Percentiles rank a stretch among this genome's conserved stretches.
phyloP scores from a whole-genome alignment of 352 stramenopile species.

The Phytopythium helicoides region DNA sequence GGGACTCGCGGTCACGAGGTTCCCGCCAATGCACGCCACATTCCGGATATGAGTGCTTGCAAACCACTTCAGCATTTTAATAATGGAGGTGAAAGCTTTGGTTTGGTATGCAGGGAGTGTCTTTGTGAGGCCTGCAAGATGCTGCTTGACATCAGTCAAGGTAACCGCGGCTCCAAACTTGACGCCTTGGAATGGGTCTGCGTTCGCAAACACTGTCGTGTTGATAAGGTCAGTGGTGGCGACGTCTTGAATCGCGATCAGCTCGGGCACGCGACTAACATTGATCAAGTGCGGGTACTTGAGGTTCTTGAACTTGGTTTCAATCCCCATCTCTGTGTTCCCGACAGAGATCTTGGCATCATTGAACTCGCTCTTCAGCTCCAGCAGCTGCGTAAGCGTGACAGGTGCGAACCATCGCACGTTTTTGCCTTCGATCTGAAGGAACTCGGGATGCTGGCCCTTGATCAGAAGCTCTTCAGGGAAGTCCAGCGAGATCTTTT shows the following conservation, averaged over 20 bases:
- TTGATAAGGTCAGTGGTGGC: constrained; percentile 45
- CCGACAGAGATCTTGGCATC: constrained; percentile 93
- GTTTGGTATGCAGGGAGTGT: constrained; percentile 40
- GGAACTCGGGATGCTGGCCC: constrained; percentile 38
- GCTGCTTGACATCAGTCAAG: constrained; percentile 68
- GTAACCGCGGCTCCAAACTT: constrained; percentile 82
- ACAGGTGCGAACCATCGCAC: constrained; percentile 93
- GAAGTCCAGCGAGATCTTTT: constrained; percentile 29
- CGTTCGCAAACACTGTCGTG: constrained; percentile 32
- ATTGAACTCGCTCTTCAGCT: constrained; percentile 80
- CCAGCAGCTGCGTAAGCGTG: constrained; percentile 86
- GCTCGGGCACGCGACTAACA: constrained; percentile 65
- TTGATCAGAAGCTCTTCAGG: constrained; percentile 63
- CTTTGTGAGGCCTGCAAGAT: constrained; percentile 37
- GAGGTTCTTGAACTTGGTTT: constrained; percentile 93
- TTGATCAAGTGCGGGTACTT: constrained; percentile 72
- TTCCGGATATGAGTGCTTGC: constrained; percentile 97
- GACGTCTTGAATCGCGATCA: constrained; percentile 46
- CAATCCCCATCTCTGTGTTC: constrained; percentile 97
- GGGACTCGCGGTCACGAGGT: constrained; percentile 95
- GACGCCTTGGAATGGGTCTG: constrained; percentile 52
- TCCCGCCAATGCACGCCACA: constrained; percentile 94
- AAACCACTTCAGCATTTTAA: constrained; percentile 96
- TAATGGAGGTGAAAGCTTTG: constrained; percentile 52
- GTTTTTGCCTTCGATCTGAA: constrained; percentile 66